A percentile compares a stretch with the other conserved stretches of the same genome.
Evolutionary conservation across 2,329 filamentous ascomycete species (phyloP).

Genomic region (Didymella lethalis): DNA sequence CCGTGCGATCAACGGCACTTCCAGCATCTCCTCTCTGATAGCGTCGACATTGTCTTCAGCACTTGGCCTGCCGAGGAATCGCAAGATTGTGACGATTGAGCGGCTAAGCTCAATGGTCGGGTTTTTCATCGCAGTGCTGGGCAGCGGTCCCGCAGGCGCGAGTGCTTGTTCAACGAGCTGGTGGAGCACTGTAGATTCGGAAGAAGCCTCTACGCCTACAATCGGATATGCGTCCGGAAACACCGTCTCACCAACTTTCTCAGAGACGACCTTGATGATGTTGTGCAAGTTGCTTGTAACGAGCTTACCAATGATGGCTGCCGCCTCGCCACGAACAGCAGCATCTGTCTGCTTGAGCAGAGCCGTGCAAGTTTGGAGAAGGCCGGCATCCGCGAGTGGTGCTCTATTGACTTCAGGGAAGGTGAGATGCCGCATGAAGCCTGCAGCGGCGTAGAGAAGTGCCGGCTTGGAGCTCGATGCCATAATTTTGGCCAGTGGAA

Average conservation of each 20-base stretch:
- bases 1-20: slow-evolving; percentile 41
- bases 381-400: slow-evolving; percentile 41
- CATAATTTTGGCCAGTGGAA: slow-evolving; percentile 41
- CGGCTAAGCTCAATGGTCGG: slow-evolving; percentile 44
- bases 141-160: slow-evolving; percentile 41
- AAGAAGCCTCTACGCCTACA: slow-evolving; percentile 25
- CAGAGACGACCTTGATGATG: slow-evolving; percentile 40
- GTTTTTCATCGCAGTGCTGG: slow-evolving; percentile 51
- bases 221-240: slow-evolving; percentile 23
- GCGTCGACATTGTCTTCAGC: slow-evolving; percentile 35
- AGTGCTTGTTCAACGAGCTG: slow-evolving; percentile 44
- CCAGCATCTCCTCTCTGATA: slow-evolving; percentile 36
- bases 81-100: slow-evolving; percentile 29
- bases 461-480: slow-evolving; percentile 38
- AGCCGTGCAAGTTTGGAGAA: slow-evolving; percentile 41
- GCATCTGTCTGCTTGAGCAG: slow-evolving; percentile 41
- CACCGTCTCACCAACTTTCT: slow-evolving; percentile 26
- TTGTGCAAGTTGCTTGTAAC: slow-evolving; percentile 44
- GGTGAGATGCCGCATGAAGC: slow-evolving; percentile 48
- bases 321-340: slow-evolving; percentile 47
- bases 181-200: slow-evolving; percentile 37
- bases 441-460: slow-evolving; percentile 48
- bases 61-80: slow-evolving; percentile 30
- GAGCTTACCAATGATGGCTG: slow-evolving; percentile 46
- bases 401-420: slow-evolving; percentile 46